Conservation (phyloP, 108 stramenopile genomes). For the Parietichytrium sp. region DNA sequence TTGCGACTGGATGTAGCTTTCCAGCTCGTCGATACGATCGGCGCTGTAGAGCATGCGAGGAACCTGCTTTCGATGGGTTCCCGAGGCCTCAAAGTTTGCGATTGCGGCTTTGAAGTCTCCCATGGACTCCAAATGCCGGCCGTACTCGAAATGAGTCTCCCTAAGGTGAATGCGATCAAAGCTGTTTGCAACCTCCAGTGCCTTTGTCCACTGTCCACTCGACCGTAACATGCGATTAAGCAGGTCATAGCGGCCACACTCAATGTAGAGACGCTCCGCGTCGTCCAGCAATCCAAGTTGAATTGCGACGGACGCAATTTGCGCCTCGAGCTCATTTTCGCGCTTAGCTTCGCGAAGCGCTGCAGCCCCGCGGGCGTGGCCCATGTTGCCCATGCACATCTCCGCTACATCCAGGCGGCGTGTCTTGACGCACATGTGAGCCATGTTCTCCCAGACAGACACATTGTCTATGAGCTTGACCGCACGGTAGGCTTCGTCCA, state of each 20-base stretch:
- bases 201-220: conserved; percentile 62
- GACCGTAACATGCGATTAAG: conserved; percentile 62
- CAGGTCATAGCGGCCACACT: conserved; percentile 65
- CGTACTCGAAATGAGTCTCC: conserved; percentile 58
- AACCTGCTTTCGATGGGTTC: conserved; percentile 55
- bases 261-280: conserved; percentile 62
- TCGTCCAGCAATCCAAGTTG: conserved; percentile 68
- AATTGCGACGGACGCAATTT: conserved; percentile 63
- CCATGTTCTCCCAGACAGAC: conserved; percentile 70
- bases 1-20: conserved; percentile 53
- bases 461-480: conserved; percentile 58
- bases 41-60: conserved; percentile 64
- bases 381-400: conserved; percentile 70
- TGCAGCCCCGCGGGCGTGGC: conserved; percentile 59
- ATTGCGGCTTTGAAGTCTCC: conserved; percentile 51
- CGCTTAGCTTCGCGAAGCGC: conserved; percentile 59
- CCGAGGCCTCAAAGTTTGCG: conserved; percentile 55
- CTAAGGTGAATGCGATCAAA: conserved; percentile 66
- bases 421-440: conserved; percentile 72
- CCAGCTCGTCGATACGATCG: conserved; percentile 58
- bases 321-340: conserved; percentile 58
- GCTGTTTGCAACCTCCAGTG: conserved; percentile 56
- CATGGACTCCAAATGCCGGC: conserved; percentile 47
- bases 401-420: conserved; percentile 72
- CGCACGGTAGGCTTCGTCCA: conserved; percentile 69